phyloP scores from a whole-genome alignment of 2,329 filamentous ascomycete species.

The Penicillium sp. region DNA sequence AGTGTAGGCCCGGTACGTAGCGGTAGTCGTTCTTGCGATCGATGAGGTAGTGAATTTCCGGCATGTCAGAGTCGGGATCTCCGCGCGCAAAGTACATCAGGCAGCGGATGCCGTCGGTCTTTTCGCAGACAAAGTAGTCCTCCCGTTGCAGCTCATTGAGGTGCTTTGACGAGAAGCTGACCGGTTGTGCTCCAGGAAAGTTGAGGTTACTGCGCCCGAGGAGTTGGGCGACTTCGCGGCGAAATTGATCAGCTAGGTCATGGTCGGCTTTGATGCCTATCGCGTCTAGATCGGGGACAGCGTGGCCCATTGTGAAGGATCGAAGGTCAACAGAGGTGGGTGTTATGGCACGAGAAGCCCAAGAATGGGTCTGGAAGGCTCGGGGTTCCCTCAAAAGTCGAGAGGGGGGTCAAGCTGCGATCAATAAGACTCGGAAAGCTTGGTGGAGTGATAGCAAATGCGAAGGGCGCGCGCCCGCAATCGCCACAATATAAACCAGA shows the following conservation, averaged over 20 bases:
- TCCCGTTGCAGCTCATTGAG: constrained; percentile 68
- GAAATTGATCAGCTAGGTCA: constrained; percentile 55
- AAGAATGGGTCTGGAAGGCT: not conserved
- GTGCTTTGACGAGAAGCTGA: constrained; percentile 78
- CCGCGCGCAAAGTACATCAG: constrained; percentile 72
- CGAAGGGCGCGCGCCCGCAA: constrained; percentile 5
- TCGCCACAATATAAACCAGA: not conserved
- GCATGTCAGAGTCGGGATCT: constrained; percentile 47
- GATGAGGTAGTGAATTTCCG: constrained; percentile 80
- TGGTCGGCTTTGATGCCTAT: constrained; percentile 56
- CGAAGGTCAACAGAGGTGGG: not conserved
- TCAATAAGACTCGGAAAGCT: constrained; percentile 9
- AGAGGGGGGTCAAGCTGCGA: constrained; percentile 1
- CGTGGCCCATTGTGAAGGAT: constrained; percentile 27
- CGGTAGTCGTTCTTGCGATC: constrained; percentile 98
- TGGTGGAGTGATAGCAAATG: constrained; percentile 4
- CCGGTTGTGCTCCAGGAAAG: constrained; percentile 89
- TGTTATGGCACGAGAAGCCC: not conserved
- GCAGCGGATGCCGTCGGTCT: constrained; percentile 91
- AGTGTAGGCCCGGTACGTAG: constrained; percentile 69
- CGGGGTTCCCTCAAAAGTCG: not conserved
- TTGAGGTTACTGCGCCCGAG: constrained; percentile 58
- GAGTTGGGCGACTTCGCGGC: constrained; percentile 63
- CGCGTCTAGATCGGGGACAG: constrained; percentile 36
- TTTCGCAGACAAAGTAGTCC: constrained; percentile 97